These are phyloP conservation scores for Dactylellina sp. DNA, from an alignment of 2,329 filamentous ascomycete species.

Conservation along the genomic window DNA sequence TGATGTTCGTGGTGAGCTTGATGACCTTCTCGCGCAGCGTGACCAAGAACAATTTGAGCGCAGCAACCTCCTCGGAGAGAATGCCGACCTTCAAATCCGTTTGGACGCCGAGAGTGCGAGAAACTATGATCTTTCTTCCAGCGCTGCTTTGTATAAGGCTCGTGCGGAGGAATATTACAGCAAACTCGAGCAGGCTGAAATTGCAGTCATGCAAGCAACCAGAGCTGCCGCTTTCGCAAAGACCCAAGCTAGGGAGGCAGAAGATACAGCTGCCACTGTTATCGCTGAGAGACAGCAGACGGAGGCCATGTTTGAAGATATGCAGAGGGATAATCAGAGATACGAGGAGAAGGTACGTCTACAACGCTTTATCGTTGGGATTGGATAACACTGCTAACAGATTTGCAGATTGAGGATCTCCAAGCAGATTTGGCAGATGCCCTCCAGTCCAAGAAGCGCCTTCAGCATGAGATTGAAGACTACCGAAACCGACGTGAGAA, in stretches of 20 bases:
- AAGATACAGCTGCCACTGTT: slow-evolving; percentile 88
- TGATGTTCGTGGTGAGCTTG: slow-evolving; percentile 83
- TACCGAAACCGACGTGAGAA: slow-evolving; percentile 95
- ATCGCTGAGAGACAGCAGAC: slow-evolving; percentile 93
- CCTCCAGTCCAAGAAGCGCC: slow-evolving; percentile 87
- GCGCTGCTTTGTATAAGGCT: slow-evolving; percentile 87
- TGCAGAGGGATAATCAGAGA: slow-evolving; percentile 88
- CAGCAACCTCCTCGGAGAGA: slow-evolving; percentile 88
- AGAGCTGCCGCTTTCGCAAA: slow-evolving; percentile 95
- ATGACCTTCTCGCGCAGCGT: slow-evolving; percentile 79
- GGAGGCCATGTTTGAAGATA: slow-evolving; percentile 85
- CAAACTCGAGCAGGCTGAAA: slow-evolving; percentile 96
- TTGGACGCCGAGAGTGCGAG: slow-evolving; percentile 90
- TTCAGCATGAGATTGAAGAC: slow-evolving; percentile 97
- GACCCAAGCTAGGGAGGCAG: slow-evolving; percentile 86
- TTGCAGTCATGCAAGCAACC: slow-evolving; percentile 89
- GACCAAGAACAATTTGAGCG: slow-evolving; percentile 91
- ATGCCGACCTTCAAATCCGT: slow-evolving; percentile 90
- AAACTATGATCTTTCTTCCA: slow-evolving; percentile 83
- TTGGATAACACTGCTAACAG: slow-evolving; percentile 12
- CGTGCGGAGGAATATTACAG: slow-evolving; percentile 96
- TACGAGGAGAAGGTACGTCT: slow-evolving; percentile 77
- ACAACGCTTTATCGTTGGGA: neutral
- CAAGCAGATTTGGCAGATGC: slow-evolving; percentile 88
- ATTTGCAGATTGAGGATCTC: slow-evolving; percentile 77